Evolutionary conservation across 176 grass and related monocot species (phyloP), one percentile per base, ranked within the genome.

Genomic region (Triticum monococcum): DNA sequence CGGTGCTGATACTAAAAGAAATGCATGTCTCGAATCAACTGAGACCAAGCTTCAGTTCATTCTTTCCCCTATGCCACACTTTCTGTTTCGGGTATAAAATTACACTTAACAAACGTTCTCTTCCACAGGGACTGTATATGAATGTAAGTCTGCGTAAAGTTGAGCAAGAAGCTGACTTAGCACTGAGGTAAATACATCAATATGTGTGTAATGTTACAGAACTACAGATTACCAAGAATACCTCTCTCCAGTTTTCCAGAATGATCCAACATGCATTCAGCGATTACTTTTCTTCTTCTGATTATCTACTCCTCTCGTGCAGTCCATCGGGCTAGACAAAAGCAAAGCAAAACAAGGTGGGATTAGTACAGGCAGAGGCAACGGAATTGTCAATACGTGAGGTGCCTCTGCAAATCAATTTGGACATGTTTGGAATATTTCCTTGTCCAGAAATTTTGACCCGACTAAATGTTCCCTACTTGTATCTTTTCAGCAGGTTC

Each of bases 121-220:
- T 78, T 30, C 18, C 86, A 17, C 70, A 98, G 97, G 97, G 97
- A 33, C 54, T 98, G 66, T 92, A 90, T 81, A 98, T 98, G 94
- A 94, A 89, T 26, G 67, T 96, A 85, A 87, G 76, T 77, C 84
- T 68, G 16, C 87, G 92, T 78, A 87, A 92, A 96, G 79, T 86
- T 81, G 79, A 72, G 65, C 87, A 79, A 82, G 87, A 94, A 61
- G 50, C 83, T 76, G 91, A 85, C 87, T 81, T 92, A 71, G 85
- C 86, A 79, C 54, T 85, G 70, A 92, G 92, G 88, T 95, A 93
- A 85, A 62, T 30, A 26, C 7, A 18, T 65, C 5, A 77, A 25
- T 36, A 22, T 46, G 25, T 84, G 22, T 12, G 40, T 68, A 35
- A 71, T 60, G 9, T 3, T 35, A 62, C 8, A 25, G 7, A 68